Base-by-base conservation (phyloP, 805 yeast species). In the Candida quercuum region DNA sequence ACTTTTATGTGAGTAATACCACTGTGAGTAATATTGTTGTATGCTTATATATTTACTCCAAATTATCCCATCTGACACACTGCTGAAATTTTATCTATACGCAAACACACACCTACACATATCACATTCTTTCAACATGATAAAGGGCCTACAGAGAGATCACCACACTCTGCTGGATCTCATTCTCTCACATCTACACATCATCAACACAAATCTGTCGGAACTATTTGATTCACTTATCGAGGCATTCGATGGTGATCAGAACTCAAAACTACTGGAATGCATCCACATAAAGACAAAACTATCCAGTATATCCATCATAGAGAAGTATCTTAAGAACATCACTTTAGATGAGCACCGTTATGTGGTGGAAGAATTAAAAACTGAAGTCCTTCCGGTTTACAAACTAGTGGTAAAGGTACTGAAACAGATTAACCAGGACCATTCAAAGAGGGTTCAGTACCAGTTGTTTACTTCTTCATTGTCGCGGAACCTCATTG, bases 71-170 rank as follows among this genome's bases (percentile, higher is more conserved):
- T n/a, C n/a, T n/a, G n/a, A n/a, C n/a, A n/a, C n/a, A n/a, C n/a
- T n/a, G n/a, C n/a, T n/a, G n/a, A n/a, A n/a, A n/a, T n/a, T n/a
- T n/a, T n/a, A n/a, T n/a, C n/a, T n/a, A n/a, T n/a, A n/a, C n/a
- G n/a, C n/a, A n/a, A n/a, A n/a, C n/a, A n/a, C n/a, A n/a, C n/a
- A n/a, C n/a, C n/a, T n/a, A n/a, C n/a, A n/a, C n/a, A n/a, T n/a
- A n/a, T n/a, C n/a, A n/a, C n/a, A n/a, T n/a, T n/a, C n/a, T n/a
- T n/a, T 4, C 18, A 27, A 18, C 13, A 35, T 35, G 38, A 29
- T 35, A 2, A 29, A 35, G 23, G 38, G 38, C 5, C 14, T 30
- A n/a, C 27, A 23, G 19, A 35, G 19, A 22, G 38, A 35, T 24
- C 38, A 35, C 15, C 22, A n/a, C 4, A 7, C 21, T 10, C 15